Base-by-base conservation (phyloP, 2,329 filamentous ascomycete genomes). In the Pseudocercospora cruenta region DNA sequence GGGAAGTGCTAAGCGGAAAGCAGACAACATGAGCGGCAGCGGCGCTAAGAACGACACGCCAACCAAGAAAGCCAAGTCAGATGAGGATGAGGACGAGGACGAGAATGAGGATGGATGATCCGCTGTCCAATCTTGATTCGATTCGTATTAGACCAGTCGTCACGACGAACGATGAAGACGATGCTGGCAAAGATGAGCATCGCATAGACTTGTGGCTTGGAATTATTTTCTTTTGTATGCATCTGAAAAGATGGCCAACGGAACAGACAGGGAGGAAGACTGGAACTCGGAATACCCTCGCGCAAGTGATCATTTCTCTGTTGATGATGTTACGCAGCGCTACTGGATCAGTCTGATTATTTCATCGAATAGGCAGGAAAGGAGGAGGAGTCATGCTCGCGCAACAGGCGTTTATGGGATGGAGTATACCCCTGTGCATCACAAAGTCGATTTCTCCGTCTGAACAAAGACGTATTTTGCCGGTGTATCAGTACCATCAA, bases 1-100 rank as follows among this genome's bases (percentile, higher is more conserved):
- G 55, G 61, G 77, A 76, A 53, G 78, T 78, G 36, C 80, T 80
- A 86, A 87, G 75, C 80, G 85, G 64, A 86, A 86, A 74, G 83
- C 84, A 53, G 79, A 79, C 62, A 79, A 80, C 64, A 74, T 79
- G 67, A 67, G 63, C 60, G 31, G 55, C 55, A 66, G 64, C 53
- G 61, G 62, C 57, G 69, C 69, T 39, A 72, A 73, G 54, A 70
- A 65, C 49, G 75, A 69, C 49, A 74, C 70, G 6, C 69, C 71
- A 2, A 69, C 60, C 51, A 77, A 76, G 70, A 73, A 70, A 63
- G 66, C 68, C 28, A 74, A 73, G 71, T 69, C 58, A 24, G 69
- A 69, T 31, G 69, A 73, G 26, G 75, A 77, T 21, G 74, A 75
- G 19, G 75, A 74, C 62, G 78, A 78, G 49, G 81, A 83, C 60